Percentiles rank a stretch among this genome's conserved stretches.
These are phyloP conservation scores for Verticillium nubilum DNA, from an alignment of 2,329 filamentous ascomycete genomes.

Conservation along the genomic window DNA sequence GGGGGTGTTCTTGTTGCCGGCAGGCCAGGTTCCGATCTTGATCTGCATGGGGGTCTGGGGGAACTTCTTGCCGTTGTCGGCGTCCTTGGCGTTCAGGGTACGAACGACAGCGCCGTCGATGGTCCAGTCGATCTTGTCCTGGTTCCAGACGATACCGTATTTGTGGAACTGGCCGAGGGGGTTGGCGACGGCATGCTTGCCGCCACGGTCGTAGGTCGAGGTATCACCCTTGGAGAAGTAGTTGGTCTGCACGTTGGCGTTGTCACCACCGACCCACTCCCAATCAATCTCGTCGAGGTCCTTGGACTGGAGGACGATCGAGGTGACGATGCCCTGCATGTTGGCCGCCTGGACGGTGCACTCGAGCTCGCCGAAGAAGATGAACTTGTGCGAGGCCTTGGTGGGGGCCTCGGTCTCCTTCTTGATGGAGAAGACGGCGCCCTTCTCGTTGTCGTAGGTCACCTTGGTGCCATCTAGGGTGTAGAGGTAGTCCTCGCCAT, in stretches of 20 bases:
- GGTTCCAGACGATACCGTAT: slow-evolving; percentile 65
- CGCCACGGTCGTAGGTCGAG: slow-evolving; percentile 64
- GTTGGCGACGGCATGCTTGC: slow-evolving; percentile 51
- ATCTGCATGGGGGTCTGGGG: slow-evolving; percentile 71
- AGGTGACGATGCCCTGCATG: slow-evolving; percentile 84
- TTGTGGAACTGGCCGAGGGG: slow-evolving; percentile 56
- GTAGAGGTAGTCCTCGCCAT: slow-evolving; percentile 54
- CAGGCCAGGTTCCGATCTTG: slow-evolving; percentile 65
- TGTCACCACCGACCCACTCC: slow-evolving; percentile 84
- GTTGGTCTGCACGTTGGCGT: slow-evolving; percentile 75
- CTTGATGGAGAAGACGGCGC: slow-evolving; percentile 62
- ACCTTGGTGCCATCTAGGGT: slow-evolving; percentile 41
- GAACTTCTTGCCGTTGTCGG: slow-evolving; percentile 52
- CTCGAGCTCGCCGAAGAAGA: slow-evolving; percentile 92
- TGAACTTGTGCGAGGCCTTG: slow-evolving; percentile 76
- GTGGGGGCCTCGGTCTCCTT: slow-evolving; percentile 62
- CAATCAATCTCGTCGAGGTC: slow-evolving; percentile 93
- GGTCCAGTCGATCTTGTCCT: slow-evolving; percentile 57
- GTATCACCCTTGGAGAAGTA: slow-evolving; percentile 75
- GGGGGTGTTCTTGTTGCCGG: slow-evolving; percentile 50
- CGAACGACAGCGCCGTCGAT: slow-evolving; percentile 59
- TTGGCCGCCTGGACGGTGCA: slow-evolving; percentile 72
- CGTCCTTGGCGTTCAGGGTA: slow-evolving; percentile 58
- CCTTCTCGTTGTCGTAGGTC: slow-evolving; percentile 37
- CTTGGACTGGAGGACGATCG: slow-evolving; percentile 83